phyloP scores from a whole-genome alignment of 2,329 filamentous ascomycete species.

The Verticillium tricorpus region DNA sequence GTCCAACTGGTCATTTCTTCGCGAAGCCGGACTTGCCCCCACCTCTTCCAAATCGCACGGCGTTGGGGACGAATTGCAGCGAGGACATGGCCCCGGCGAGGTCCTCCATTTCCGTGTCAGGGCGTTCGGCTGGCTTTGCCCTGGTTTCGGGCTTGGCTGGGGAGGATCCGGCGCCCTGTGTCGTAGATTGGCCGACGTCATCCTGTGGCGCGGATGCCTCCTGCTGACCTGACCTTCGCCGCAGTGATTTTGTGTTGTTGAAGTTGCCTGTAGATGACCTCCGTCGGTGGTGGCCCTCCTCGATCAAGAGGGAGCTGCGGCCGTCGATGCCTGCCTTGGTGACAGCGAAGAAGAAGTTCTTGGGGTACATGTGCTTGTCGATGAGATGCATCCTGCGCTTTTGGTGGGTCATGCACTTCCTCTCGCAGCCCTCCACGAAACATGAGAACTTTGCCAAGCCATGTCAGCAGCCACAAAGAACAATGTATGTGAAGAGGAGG shows the following conservation, averaged over 20 bases:
- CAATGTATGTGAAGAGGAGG: neutral
- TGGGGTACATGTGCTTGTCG: constrained; percentile 90
- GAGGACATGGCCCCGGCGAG: constrained; percentile 66
- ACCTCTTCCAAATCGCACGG: constrained; percentile 61
- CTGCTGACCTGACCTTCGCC: constrained; percentile 26
- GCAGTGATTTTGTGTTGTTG: constrained; percentile 25
- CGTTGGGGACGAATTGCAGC: constrained; percentile 65
- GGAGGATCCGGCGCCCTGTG: neutral
- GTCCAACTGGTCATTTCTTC: constrained; percentile 31
- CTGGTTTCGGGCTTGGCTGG: neutral
- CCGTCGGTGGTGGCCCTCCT: constrained; percentile 44
- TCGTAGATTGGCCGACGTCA: neutral
- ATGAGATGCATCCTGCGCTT: constrained; percentile 87
- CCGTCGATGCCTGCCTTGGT: constrained; percentile 88
- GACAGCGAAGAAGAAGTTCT: constrained; percentile 82
- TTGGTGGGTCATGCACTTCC: constrained; percentile 75
- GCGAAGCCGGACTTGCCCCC: constrained; percentile 48
- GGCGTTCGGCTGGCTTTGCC: constrained; percentile 11
- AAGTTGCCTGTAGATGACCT: constrained; percentile 38
- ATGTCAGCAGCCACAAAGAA: constrained; percentile 4
- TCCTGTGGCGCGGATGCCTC: constrained; percentile 12
- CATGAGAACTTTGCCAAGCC: constrained; percentile 63
- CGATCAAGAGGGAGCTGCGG: constrained; percentile 70
- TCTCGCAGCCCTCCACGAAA: constrained; percentile 84
- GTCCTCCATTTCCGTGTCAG: constrained; percentile 55